Evolutionary conservation across 306 rosid genomes (phyloP), one percentile per base, ranked within the genome.

Genomic region (Quercus wislizeni): DNA sequence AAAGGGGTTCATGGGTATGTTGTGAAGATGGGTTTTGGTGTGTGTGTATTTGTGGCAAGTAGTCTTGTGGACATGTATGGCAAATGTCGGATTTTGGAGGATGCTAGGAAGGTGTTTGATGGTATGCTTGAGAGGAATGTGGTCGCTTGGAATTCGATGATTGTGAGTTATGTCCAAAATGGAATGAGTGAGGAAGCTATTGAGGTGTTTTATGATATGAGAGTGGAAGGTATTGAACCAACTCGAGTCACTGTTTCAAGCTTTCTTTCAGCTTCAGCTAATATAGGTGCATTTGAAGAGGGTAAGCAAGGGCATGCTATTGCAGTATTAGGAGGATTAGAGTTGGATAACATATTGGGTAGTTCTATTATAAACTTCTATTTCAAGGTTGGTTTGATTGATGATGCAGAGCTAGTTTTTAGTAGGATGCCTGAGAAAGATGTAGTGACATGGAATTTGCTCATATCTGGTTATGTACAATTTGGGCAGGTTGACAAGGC

Each of bases 51-150:
- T 79, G 97, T 92, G 25, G 83, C 89, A 6, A 88, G 89, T 79
- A 86, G 97, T 82, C 91, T 92, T 15, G 88, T 83, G 9, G 98
- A 91, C 78, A 94, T 92, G 97, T 94, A 94, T 75, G 98, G 98
- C 3, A 94, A 94, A 78, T 92, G 97, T 73, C 92, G 93, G 63
- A 57, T 65, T 64, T 74, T 90, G 62, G 87, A 83, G 68, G 89
- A 88, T 74, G 98, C 97, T 71, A 80, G 79, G 76, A 89, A 55
- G 88, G 88, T 90, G 87, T 94, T 94, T 57, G 94, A 84, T 79
- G 78, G 38, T 19, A 91, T 92, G 86, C 61, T 52, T 68, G 86
- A 88, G 17, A 91, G 75, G 79, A 91, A 87, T 69, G 84, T 68
- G 21, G 88, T 94, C 58, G 83, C 92, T 46, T 94, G 97, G 98